A percentile compares a stretch with the other conserved stretches of the same genome.
phyloP scores from a whole-genome alignment of 352 stramenopile species.

The Lagenidium sp. region DNA sequence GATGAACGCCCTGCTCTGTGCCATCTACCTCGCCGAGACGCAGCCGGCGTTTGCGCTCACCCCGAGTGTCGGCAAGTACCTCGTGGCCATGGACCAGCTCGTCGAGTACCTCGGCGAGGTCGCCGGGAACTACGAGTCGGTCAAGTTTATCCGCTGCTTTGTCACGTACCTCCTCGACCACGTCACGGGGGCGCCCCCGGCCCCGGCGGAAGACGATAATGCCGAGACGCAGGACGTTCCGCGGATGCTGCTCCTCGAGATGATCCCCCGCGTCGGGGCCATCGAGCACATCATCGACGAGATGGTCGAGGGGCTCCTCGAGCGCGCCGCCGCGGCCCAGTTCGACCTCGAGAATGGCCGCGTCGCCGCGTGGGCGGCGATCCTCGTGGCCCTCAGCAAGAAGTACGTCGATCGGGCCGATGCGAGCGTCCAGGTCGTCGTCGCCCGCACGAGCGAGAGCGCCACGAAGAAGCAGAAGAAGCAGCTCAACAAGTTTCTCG shows the following conservation, averaged over 20 bases:
- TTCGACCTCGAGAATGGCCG: conserved; percentile 29
- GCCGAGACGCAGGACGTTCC: conserved; percentile 30
- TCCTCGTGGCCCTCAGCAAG: conserved; percentile 44
- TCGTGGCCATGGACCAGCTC: conserved; percentile 57
- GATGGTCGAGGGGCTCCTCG: conserved; percentile 35
- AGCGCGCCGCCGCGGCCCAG: conserved; percentile 22
- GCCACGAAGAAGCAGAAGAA: conserved; percentile 34
- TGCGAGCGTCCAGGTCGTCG: conserved; percentile 10
- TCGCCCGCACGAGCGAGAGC: conserved; percentile 2
- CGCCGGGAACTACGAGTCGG: conserved; percentile 56
- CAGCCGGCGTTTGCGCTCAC: conserved; percentile 60
- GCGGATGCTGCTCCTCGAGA: conserved; percentile 24
- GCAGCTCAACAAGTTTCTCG: conserved; percentile 48
- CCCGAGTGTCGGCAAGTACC: conserved; percentile 43
- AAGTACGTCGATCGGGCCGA: conserved; percentile 53
- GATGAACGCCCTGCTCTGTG: conserved; percentile 65
- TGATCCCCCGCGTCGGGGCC: conserved; percentile 31
- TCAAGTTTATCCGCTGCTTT: conserved; percentile 59
- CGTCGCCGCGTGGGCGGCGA: conserved; percentile 32
- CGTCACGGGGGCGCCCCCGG: no score
- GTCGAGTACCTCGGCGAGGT: conserved; percentile 56
- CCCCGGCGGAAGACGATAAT: no score
- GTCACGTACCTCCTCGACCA: conserved; percentile 37
- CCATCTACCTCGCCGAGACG: conserved; percentile 67
- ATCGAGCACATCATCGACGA: conserved; percentile 40